Conservation (phyloP, 2,329 filamentous ascomycete genomes). For the Anisogramma anomala region DNA sequence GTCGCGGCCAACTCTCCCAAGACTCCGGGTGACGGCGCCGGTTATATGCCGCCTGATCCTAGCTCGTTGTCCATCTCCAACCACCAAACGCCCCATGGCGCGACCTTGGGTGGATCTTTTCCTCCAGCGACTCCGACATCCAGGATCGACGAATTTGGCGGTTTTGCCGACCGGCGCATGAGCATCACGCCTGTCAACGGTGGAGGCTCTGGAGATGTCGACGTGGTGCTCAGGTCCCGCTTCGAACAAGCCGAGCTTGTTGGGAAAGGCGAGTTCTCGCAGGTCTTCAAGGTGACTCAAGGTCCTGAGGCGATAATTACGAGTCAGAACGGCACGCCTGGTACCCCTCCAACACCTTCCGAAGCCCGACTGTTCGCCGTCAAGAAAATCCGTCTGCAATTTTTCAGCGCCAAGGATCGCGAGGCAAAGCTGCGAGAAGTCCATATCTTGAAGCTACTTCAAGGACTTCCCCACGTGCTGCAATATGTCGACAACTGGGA, state of each 20-base stretch:
- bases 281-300: constrained; percentile 68
- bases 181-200: constrained; percentile 61
- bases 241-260: constrained; percentile 74
- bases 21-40: constrained; percentile 57
- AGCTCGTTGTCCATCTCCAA: constrained; percentile 75
- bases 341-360: constrained; percentile 41
- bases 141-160: constrained; percentile 40
- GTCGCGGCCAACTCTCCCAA: constrained; percentile 47
- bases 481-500: constrained; percentile 84
- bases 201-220: constrained; percentile 60
- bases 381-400: constrained; percentile 80
- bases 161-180: constrained; percentile 42
- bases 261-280: constrained; percentile 85
- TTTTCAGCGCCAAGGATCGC: constrained; percentile 68
- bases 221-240: constrained; percentile 58
- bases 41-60: constrained; percentile 63
- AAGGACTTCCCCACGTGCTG: constrained; percentile 73
- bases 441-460: constrained; percentile 62
- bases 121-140: constrained; percentile 76
- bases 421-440: constrained; percentile 77
- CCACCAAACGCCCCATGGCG: constrained; percentile 7
- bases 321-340: constrained; percentile 36
- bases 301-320: constrained; percentile 21
- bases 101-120: constrained; percentile 22
- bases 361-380: constrained; percentile 68